Base-by-base conservation (phyloP, 1,284 basidiomycete genomes). In the Fomitopsis pinicola region DNA sequence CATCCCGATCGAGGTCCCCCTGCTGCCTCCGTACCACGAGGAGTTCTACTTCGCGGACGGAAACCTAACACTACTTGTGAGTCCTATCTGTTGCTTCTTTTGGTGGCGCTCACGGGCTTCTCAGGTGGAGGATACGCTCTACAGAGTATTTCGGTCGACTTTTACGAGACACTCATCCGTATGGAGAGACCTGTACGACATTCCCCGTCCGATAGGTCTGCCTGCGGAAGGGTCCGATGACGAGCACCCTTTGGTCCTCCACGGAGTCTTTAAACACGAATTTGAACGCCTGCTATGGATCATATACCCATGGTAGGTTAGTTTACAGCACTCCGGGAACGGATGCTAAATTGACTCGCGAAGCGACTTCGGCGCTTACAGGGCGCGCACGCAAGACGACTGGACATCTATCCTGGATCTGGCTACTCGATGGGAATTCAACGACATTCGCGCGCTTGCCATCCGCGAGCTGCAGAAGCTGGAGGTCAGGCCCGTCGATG, bases 351-450 rank as follows among this genome's bases (percentile, higher is more conserved):
- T 9, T 50, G 7, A 45, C 38, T 15, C 22, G 44, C 40, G 19
- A 64, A 72, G 71, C n/a, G 53, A 55, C 30, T 68, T 68, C 59
- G 66, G 64, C 30, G 42, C 56, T 4, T 60, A 60, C 62, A 64
- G 63, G 28, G 60, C 69, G n/a, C 50, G 60, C 28, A 73, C 71
- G 15, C 57, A 66, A 3, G 73, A 73, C 8, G 76, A 76, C 59
- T 78, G 77, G 76, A 68, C 64, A 2, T 75, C 76, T 19, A 69
- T 77, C 38, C 71, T 77, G 28, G 59, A 64, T 52, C 67, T 78
- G 48, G 69, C 76, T 14, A 69, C 71, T 5, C 65, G 70, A 36
- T 75, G 72, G 72, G 69, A 71, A 30, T 72, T 74, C 66, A 62
- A 58, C 46, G 63, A 63, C 65, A 64, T 75, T 46, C 69, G 72